phyloP scores from a whole-genome alignment of 768 basidiomycete genomes.

The Chalciporus piperatus region DNA sequence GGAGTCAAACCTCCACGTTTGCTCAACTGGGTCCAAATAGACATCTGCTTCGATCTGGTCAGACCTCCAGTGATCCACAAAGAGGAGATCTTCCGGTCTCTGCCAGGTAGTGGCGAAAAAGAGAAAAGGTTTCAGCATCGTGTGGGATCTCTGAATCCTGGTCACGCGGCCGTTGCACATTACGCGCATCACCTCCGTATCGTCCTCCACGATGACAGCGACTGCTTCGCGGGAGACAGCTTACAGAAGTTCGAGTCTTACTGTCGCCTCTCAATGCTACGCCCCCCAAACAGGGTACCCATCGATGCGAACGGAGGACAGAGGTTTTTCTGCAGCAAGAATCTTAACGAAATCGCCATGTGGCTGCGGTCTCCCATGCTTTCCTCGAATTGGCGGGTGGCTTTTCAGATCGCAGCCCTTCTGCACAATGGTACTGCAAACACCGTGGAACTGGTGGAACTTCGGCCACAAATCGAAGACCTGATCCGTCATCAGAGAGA shows the following conservation, averaged over 20 bases:
- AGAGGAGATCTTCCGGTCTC: conserved; percentile 55
- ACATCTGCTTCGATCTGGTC: conserved; percentile 64
- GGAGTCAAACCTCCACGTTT: background rate
- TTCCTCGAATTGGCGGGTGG: conserved; percentile 50
- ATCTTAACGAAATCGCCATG: conserved; percentile 43
- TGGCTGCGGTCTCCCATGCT: conserved; percentile 44
- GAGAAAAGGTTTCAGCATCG: conserved; percentile 50
- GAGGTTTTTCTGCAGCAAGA: conserved; percentile 49
- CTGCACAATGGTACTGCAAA: conserved; percentile 62
- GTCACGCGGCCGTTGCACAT: conserved; percentile 58
- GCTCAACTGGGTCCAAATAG: conserved; percentile 32
- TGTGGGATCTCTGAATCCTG: conserved; percentile 54
- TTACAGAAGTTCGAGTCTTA: conserved; percentile 50
- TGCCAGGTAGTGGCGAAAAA: conserved; percentile 35
- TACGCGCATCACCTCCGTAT: conserved; percentile 73
- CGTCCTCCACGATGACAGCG: conserved; percentile 49
- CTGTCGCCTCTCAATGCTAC: conserved; percentile 49
- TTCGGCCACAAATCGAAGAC: conserved; percentile 43
- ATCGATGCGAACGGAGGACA: conserved; percentile 48
- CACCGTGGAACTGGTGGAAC: conserved; percentile 50
- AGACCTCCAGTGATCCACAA: conserved; percentile 64
- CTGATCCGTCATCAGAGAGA: conserved; percentile 37
- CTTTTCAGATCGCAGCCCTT: conserved; percentile 75
- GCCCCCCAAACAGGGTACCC: conserved; percentile 33
- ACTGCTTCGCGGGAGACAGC: conserved; percentile 31